Conservation (phyloP, 768 basidiomycete species). For the Auriscalpium microsporum region DNA sequence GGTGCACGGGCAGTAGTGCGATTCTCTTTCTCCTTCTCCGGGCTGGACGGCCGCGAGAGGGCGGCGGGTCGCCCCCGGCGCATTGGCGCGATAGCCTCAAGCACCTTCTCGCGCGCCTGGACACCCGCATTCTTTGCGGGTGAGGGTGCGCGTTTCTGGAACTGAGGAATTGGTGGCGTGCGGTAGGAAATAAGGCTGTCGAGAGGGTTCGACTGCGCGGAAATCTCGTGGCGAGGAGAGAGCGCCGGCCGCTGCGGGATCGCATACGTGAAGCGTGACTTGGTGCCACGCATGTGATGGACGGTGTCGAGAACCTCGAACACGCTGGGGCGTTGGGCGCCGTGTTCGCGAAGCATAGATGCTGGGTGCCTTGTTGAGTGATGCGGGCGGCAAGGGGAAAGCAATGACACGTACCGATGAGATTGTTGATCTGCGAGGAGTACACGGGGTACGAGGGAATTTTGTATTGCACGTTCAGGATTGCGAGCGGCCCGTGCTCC, state of each 20-base stretch:
- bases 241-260: slow-evolving; percentile 43
- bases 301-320: slow-evolving; percentile 81
- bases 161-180: slow-evolving; percentile 7
- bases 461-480: slow-evolving; percentile 92
- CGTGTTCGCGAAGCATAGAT: slow-evolving; percentile 90
- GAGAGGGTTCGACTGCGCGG: slow-evolving; percentile 19
- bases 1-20: neutral
- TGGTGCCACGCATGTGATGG: slow-evolving; percentile 82
- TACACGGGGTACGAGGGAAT: slow-evolving; percentile 86
- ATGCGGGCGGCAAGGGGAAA: slow-evolving; percentile 10
- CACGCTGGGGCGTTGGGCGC: slow-evolving; percentile 74
- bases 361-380: slow-evolving; percentile 32
- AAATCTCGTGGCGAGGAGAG: slow-evolving; percentile 27
- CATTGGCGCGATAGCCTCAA: slow-evolving; percentile 76
- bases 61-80: slow-evolving; percentile 54
- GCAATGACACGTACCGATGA: slow-evolving; percentile 56
- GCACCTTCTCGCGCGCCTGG: slow-evolving; percentile 67
- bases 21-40: slow-evolving; percentile 12
- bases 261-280: slow-evolving; percentile 66
- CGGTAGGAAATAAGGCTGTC: slow-evolving; percentile 34
- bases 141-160: slow-evolving; percentile 18
- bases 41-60: slow-evolving; percentile 20
- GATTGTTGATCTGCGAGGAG: slow-evolving; percentile 68
- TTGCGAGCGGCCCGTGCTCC: slow-evolving; percentile 93
- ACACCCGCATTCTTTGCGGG: slow-evolving; percentile 42